phyloP scores from a whole-genome alignment of 2,329 filamentous ascomycete species.

The Cytospora piceae region DNA sequence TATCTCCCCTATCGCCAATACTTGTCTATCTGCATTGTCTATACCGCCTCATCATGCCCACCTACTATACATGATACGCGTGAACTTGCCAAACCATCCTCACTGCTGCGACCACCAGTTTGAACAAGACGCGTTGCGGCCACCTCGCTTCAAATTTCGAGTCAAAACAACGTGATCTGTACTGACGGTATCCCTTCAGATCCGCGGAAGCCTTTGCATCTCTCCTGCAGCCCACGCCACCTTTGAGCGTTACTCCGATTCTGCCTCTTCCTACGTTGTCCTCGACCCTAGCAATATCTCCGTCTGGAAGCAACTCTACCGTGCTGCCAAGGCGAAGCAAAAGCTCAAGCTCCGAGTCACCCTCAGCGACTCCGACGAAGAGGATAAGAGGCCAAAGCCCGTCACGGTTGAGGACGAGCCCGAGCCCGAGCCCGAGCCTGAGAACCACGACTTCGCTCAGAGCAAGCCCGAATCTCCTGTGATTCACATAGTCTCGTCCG shows the following conservation, averaged over 20 bases:
- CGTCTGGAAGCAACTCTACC: slow-evolving; percentile 95
- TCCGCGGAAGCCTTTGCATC: slow-evolving; percentile 71
- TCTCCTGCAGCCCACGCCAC: slow-evolving; percentile 63
- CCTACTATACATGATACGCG: background rate
- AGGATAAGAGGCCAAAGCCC: slow-evolving; percentile 43
- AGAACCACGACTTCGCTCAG: slow-evolving; percentile 20
- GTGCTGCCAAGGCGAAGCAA: slow-evolving; percentile 95
- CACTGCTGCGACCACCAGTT: background rate
- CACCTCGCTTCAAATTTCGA: background rate
- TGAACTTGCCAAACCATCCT: background rate
- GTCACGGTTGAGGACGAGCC: slow-evolving; percentile 57
- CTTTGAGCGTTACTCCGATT: slow-evolving; percentile 96
- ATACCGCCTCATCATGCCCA: slow-evolving; percentile 21
- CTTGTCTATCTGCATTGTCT: slow-evolving; percentile 12
- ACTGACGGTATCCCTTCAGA: slow-evolving; percentile 48
- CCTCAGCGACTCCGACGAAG: slow-evolving; percentile 43
- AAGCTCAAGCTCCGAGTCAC: slow-evolving; percentile 89
- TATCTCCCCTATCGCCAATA: slow-evolving; percentile 13
- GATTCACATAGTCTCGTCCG: slow-evolving; percentile 26
- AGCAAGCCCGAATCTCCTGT: slow-evolving; percentile 33
- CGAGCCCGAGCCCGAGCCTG: slow-evolving; percentile 33
- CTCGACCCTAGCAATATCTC: slow-evolving; percentile 77
- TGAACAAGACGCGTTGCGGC: background rate
- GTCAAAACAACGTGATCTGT: background rate
- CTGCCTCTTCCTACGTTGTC: slow-evolving; percentile 76